Conservation (phyloP, 1,284 basidiomycete species). For the Retiboletus flavoniger region DNA sequence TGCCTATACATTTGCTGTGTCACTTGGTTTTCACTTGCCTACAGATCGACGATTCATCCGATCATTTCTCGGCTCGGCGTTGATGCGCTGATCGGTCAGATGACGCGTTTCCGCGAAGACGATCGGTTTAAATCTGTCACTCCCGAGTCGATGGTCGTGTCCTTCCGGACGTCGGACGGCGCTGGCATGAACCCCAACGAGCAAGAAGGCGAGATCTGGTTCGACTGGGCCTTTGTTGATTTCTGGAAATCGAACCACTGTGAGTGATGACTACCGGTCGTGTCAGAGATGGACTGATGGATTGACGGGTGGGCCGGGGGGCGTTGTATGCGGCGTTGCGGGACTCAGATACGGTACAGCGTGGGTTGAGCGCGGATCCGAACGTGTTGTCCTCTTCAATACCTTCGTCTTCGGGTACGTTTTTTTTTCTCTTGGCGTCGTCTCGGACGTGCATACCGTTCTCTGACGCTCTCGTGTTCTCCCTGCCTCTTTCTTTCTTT, state of each 20-base stretch:
- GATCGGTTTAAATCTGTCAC: slow-evolving; percentile 86
- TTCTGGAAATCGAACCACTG: slow-evolving; percentile 98
- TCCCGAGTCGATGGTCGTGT: slow-evolving; percentile 69
- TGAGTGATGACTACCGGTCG: slow-evolving; percentile 41
- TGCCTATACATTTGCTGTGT: background rate
- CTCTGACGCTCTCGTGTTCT: background rate
- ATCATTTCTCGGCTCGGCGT: slow-evolving; percentile 85
- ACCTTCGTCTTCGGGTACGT: slow-evolving; percentile 51
- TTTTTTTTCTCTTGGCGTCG: background rate
- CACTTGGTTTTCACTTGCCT: background rate
- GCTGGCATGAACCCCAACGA: slow-evolving; percentile 27
- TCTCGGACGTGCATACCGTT: background rate
- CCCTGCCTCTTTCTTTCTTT: background rate
- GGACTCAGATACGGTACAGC: slow-evolving; percentile 62
- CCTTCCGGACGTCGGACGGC: slow-evolving; percentile 42
- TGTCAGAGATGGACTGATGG: background rate
- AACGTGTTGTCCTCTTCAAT: slow-evolving; percentile 53
- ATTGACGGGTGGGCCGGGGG: no score
- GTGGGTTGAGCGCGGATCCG: slow-evolving; percentile 64
- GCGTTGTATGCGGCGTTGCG: background rate
- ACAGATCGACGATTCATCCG: slow-evolving; percentile 78
- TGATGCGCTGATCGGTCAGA: slow-evolving; percentile 86
- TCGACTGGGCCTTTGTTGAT: slow-evolving; percentile 98
- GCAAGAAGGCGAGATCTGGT: slow-evolving; percentile 89
- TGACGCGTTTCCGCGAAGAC: slow-evolving; percentile 86